These are phyloP conservation scores for Diaporthe caulivora DNA, from an alignment of 2,329 filamentous ascomycete genomes.

Conservation along the genomic window DNA sequence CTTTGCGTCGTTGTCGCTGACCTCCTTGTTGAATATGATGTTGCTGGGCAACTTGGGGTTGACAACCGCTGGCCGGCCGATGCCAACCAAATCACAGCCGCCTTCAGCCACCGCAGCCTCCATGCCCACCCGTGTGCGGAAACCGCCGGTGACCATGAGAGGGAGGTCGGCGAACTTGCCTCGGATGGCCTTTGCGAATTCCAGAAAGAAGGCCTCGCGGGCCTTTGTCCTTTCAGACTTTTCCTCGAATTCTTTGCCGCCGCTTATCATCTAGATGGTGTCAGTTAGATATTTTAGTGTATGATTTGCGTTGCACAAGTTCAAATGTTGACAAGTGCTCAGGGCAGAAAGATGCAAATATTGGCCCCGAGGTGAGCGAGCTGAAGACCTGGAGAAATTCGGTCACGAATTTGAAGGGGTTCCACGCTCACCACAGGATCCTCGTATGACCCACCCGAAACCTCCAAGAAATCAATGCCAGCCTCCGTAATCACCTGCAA, in stretches of 20 bases:
- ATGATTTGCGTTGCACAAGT: background rate
- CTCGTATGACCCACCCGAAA: slow-evolving; percentile 73
- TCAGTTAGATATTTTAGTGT: background rate
- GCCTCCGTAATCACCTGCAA: slow-evolving; percentile 61
- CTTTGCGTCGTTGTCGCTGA: slow-evolving; percentile 51
- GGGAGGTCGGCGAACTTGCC: slow-evolving; percentile 56
- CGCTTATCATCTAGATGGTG: slow-evolving; percentile 50
- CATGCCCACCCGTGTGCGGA: slow-evolving; percentile 62
- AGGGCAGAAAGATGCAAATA: background rate
- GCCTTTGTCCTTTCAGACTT: slow-evolving; percentile 59
- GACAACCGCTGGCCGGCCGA: slow-evolving; percentile 54
- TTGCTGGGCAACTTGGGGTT: slow-evolving; percentile 53
- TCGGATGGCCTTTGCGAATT: slow-evolving; percentile 70
- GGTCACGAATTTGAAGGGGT: background rate
- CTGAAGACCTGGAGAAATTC: background rate
- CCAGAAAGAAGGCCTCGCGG: slow-evolving; percentile 77
- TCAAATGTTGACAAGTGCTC: background rate
- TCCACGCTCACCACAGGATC: slow-evolving; percentile 56
- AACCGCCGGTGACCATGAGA: slow-evolving; percentile 73
- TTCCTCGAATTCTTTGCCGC: slow-evolving; percentile 37
- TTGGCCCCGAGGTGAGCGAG: too few relatives aligned
- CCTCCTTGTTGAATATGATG: slow-evolving; percentile 50
- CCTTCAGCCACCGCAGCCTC: slow-evolving; percentile 53
- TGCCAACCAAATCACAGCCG: slow-evolving; percentile 56
- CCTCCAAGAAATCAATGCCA: slow-evolving; percentile 75